Base-by-base conservation (phyloP, 2,329 filamentous ascomycete genomes). In the Botrytis aclada region DNA sequence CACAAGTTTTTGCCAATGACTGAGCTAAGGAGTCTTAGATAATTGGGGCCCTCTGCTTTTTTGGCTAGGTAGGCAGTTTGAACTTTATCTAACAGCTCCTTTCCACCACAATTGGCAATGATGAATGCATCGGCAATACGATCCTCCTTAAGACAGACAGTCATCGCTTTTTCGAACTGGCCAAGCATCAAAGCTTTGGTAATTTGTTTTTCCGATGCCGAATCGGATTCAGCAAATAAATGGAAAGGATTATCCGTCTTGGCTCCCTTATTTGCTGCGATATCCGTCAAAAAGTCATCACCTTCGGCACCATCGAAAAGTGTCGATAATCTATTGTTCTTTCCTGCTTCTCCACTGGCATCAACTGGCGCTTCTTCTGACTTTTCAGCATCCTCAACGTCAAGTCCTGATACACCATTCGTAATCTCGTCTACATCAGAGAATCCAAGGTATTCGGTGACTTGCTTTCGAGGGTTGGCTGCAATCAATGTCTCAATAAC, bases 1-100 rank as follows among this genome's bases (percentile, higher is more conserved):
- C 95, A 98, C 2, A 99, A 87, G 80, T 99, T 98, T 86, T 98
- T 98, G 75, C 93, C 91, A 73, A 97, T 95, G 69, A 99, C 93
- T 9, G 95, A 97, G 69, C 93, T 92, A 71, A 99, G 87, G 14
- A 99, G 87, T 61, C 97, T 92, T 72, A 98, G 86, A 80, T 99
- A 99, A 83, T 95, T 98, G 1, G 97, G 95, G 41, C 92, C 91
- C 73, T 91, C 91, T 12, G 89, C 87, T 82, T 95, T 94, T 79
- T 92, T 92, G 73, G 93, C 92, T 76, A 99, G 89, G 81, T 99
- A 99, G 20, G 94, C 90, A 74, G 92, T 88, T 82, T 98, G 96
- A 8, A 95, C 95, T 84, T 97, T 98, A 79, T 97, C 94, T 61
- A 98, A 92, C 74, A 97, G 92, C 77, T 94, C 92, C 81, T 97